phyloP scores from a whole-genome alignment of 257 asterid species.

The Ocimum tenuiflorum region DNA sequence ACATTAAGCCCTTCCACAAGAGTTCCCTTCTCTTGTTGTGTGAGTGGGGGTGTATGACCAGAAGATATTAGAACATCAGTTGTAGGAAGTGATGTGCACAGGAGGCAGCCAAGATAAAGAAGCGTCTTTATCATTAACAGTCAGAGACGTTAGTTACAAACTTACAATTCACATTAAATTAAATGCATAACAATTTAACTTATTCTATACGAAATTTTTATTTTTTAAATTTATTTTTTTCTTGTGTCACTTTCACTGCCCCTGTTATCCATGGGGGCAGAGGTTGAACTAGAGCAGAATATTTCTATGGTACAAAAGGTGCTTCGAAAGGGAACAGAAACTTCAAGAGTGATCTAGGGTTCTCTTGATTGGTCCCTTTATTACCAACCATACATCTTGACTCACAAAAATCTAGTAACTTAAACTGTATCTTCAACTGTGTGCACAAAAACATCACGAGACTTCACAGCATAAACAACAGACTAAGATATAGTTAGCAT shows the following conservation, averaged over 20 bases:
- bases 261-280: no score
- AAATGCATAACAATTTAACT: not conserved
- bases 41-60: no score
- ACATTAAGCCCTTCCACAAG: not conserved
- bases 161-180: not conserved
- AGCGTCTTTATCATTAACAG: not conserved
- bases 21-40: not conserved
- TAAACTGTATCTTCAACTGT: not conserved
- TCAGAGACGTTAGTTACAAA: not conserved
- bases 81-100: not conserved
- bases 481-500: not conserved
- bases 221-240: no score
- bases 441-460: not conserved
- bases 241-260: no score
- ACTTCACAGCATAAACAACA: not conserved
- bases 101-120: not conserved
- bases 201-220: not conserved
- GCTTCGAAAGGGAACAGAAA: no score
- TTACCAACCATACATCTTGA: no score
- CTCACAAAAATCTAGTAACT: no score
- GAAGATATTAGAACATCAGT: no score
- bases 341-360: no score
- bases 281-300: no score
- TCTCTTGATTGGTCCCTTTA: no score
- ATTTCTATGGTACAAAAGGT: no score